Base-by-base conservation (phyloP, 176 grass and related monocot species). In the Alloteropsis semialata region DNA sequence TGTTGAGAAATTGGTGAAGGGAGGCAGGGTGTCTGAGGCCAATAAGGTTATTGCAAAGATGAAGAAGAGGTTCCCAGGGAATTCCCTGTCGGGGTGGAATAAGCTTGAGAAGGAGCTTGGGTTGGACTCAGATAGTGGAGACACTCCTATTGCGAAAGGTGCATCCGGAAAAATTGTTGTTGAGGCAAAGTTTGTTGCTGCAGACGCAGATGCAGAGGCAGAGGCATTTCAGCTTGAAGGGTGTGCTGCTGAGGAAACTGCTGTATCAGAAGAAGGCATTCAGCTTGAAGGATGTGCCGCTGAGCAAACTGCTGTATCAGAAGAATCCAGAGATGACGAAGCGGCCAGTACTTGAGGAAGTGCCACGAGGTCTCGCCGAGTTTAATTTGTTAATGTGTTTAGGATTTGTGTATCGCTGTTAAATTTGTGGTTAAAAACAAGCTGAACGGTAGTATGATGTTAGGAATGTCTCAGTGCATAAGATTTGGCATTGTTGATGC, bases 41-140 rank as follows among this genome's bases (percentile, higher is more conserved):
- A 92, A 92, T 27, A 21, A 69, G 32, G 60, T 92, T 53, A 63
- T 89, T 68, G 32, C 63, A 3, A 13, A 68, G 37, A 58, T 96
- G 25, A 86, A 21, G 46, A 84, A 84, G 37, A 74, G 46, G 63
- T 85, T 87, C n/a, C 70, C 77, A 4, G 79, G 76, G 29, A 84
- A 59, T 82, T 71, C 82, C 76, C 17, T 81, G 25, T 82, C 85
- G 18, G 75, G 74, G n/a, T 96, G 90, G 93, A 75, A 81, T 56
- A 88, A 91, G 50, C 78, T 95, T 6, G 93, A 92, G 75, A 81
- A 84, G 63, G 77, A 85, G 41, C 93, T 95, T 64, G 84, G 84
- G 4, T 78, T 94, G 68, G 69, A 72, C 69, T 76, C 75, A 63
- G 84, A 84, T 71, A 75, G 36, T 19, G 38, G 18, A 57, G 80